A percentile compares a stretch with the other conserved stretches of the same genome.
phyloP scores from a whole-genome alignment of 345 rosid genomes.

The Moricandia arvensis region DNA sequence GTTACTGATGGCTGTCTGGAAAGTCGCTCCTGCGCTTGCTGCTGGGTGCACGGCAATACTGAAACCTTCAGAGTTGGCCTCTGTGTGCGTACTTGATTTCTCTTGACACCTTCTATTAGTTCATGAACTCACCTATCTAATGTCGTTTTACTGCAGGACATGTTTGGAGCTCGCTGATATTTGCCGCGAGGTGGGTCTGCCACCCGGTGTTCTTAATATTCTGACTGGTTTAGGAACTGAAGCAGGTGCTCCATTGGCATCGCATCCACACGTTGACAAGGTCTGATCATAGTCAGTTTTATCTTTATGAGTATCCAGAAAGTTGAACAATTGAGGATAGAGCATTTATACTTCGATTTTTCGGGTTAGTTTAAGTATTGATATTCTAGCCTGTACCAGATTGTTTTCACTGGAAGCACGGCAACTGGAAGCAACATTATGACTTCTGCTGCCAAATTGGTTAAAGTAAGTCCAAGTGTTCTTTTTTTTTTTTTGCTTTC shows the following conservation, averaged over 20 bases:
- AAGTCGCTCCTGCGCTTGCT: conserved; percentile 98
- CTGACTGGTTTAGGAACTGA: conserved; percentile 93
- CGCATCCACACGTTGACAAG: conserved; percentile 93
- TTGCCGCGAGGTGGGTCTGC: conserved; percentile 89
- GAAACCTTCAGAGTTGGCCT: conserved; percentile 88
- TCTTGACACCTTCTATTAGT: neutral
- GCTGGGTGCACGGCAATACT: conserved; percentile 94
- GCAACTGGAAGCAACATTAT: conserved; percentile 82
- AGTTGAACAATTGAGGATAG: conserved; percentile 8
- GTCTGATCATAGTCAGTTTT: conserved; percentile 37
- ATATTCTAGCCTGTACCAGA: conserved; percentile 41
- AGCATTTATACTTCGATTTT: neutral
- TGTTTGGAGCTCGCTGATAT: conserved; percentile 97
- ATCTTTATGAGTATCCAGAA: conserved; percentile 13
- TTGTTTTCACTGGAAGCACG: conserved; percentile 95
- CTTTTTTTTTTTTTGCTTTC: conserved; percentile 19
- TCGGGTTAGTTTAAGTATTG: conserved; percentile 13
- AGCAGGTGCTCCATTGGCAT: conserved; percentile 96
- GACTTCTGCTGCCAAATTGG: conserved; percentile 78
- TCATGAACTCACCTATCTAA: conserved; percentile 7
- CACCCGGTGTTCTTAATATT: conserved; percentile 91
- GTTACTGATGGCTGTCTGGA: conserved; percentile 89
- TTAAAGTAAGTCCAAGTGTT: conserved; percentile 56
- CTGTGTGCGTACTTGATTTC: conserved; percentile 54
- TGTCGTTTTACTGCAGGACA: conserved; percentile 54